Percentiles rank a stretch among this genome's conserved stretches.
phyloP scores from a whole-genome alignment of 208 protist species.

The Trichomonas vaginalis region DNA sequence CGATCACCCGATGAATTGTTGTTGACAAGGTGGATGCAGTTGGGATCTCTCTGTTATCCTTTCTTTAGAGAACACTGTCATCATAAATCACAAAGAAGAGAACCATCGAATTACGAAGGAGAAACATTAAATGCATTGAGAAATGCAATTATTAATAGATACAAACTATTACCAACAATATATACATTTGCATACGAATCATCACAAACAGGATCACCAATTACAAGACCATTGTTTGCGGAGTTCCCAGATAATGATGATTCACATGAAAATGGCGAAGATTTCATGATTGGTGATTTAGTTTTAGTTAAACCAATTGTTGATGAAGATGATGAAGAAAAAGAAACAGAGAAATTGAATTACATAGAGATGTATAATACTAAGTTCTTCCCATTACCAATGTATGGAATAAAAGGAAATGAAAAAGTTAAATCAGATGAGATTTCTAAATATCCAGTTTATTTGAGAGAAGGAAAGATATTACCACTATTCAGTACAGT shows the following conservation, averaged over 20 bases:
- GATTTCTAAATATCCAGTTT: conserved; percentile 58
- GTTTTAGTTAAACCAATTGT: conserved; percentile 65
- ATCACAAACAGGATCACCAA: conserved; percentile 53
- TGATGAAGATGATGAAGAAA: conserved; percentile 39
- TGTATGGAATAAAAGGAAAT: background rate
- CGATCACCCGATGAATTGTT: conserved; percentile 68
- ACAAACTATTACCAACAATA: conserved; percentile 74
- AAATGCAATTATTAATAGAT: conserved; percentile 43
- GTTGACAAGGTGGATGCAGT: conserved; percentile 86
- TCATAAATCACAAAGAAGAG: conserved; percentile 75
- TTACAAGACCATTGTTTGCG: conserved; percentile 71
- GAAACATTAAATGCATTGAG: conserved; percentile 29
- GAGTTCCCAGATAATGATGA: conserved; percentile 56
- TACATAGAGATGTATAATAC: conserved; percentile 16
- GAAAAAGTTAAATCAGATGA: background rate
- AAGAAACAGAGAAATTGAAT: conserved; percentile 57
- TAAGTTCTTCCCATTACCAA: background rate
- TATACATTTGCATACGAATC: conserved; percentile 79
- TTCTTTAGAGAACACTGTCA: conserved; percentile 91
- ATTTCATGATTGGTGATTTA: conserved; percentile 62
- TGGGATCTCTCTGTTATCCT: conserved; percentile 64
- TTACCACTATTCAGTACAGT: conserved; percentile 64
- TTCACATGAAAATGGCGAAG: conserved; percentile 42
- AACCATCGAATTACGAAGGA: conserved; percentile 82
- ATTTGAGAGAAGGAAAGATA: conserved; percentile 66